Evolutionary conservation across 2,329 filamentous ascomycete species (phyloP).

Genomic region (Intubia oerlemansii): DNA sequence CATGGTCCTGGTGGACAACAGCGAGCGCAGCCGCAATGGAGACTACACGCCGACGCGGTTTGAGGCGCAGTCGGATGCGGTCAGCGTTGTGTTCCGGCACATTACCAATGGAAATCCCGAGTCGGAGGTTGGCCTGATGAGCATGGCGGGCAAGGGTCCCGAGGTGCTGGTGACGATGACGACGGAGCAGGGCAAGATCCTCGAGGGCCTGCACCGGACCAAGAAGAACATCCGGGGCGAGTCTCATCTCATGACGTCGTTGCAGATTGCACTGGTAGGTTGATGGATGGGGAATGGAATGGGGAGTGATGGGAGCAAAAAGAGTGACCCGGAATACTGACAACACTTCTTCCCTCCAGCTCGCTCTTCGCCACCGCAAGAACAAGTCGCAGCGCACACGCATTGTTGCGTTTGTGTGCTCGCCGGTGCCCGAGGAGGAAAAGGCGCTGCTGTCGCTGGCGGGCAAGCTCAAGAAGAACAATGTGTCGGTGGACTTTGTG

Average conservation of each 20-base stretch:
- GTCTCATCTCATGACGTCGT: conserved; percentile 74
- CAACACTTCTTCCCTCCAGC: conserved; percentile 24
- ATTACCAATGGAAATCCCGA: conserved; percentile 93
- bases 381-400: conserved; percentile 94
- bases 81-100: conserved; percentile 84
- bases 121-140: conserved; percentile 94
- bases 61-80: conserved; percentile 88
- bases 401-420: conserved; percentile 94
- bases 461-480: conserved; percentile 98
- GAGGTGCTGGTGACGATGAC: conserved; percentile 94
- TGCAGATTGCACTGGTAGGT: conserved; percentile 72
- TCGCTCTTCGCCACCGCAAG: conserved; percentile 92
- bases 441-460: conserved; percentile 75
- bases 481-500: conserved; percentile 82
- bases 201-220: conserved; percentile 78
- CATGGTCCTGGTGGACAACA: conserved; percentile 99
- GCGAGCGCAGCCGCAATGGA: conserved; percentile 93
- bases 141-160: conserved; percentile 93
- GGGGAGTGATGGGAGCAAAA: too few species aligned
- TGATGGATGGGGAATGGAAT: neutral
- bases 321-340: too few species aligned
- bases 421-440: conserved; percentile 72
- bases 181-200: conserved; percentile 85
- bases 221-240: conserved; percentile 78
- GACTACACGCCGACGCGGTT: conserved; percentile 82